Evolutionary conservation across 768 basidiomycete genomes (phyloP).

Genomic region (Epithele typhae): DNA sequence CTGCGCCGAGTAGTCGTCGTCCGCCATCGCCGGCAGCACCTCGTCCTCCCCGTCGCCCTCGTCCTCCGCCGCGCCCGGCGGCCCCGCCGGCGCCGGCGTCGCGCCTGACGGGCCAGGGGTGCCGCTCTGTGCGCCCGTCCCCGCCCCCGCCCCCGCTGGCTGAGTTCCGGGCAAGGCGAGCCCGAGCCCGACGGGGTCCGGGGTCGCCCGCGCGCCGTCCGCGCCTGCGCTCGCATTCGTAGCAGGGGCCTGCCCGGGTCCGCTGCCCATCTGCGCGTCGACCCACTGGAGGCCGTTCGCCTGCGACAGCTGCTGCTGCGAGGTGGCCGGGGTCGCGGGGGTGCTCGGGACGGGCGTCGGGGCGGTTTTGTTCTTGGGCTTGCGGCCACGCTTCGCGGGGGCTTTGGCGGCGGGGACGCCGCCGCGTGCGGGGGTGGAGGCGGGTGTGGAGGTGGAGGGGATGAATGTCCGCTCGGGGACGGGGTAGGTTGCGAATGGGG

Average conservation of each 20-base stretch:
- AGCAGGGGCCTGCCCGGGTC: too few relatives aligned
- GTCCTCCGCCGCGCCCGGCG: constrained; percentile 30
- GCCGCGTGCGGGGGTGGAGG: constrained; percentile 13
- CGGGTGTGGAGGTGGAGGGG: constrained; percentile 5
- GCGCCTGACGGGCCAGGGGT: background rate
- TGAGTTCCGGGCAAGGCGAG: constrained; percentile 21
- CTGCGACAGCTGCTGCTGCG: constrained; percentile 1
- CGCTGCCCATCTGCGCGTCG: too few relatives aligned
- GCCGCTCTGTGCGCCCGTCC: constrained; percentile 7
- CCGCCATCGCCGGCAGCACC: constrained; percentile 78
- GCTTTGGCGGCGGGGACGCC: constrained; percentile 16
- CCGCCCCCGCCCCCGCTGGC: constrained; percentile 3
- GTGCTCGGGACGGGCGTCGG: constrained; percentile 10
- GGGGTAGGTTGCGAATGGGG: constrained; percentile 24
- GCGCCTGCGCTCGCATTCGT: too few relatives aligned
- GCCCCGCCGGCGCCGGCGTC: background rate
- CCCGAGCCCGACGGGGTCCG: constrained; percentile 5
- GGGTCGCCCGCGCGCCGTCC: too few relatives aligned
- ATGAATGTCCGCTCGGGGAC: constrained; percentile 24
- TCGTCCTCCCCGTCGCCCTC: constrained; percentile 80
- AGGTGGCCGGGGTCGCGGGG: constrained; percentile 14
- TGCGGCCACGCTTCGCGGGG: constrained; percentile 29
- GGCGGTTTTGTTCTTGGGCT: constrained; percentile 25
- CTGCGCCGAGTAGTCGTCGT: constrained; percentile 85
- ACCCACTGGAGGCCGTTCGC: constrained; percentile 2